Percentiles rank a stretch among this genome's conserved stretches.
These are phyloP conservation scores for Zymoseptoria passerinii DNA, from an alignment of 2,329 filamentous ascomycete genomes.

Conservation along the genomic window DNA sequence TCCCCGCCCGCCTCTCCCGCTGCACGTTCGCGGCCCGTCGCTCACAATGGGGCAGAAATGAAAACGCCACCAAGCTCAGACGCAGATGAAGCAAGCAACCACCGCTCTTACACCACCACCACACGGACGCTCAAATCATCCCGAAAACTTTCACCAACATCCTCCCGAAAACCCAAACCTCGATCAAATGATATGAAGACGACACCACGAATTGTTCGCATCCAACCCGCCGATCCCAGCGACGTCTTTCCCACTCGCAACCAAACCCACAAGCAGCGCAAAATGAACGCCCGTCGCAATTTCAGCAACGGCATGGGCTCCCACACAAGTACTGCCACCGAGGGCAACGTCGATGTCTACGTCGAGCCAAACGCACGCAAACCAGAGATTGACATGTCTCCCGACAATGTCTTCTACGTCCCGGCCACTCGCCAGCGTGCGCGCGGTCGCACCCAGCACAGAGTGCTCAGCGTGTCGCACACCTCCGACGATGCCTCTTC, in stretches of 20 bases:
- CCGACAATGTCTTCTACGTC: conserved; percentile 65
- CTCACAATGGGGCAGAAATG: neutral
- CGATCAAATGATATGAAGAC: conserved; percentile 35
- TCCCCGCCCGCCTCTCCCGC: neutral
- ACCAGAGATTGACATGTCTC: conserved; percentile 56
- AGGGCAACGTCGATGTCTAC: conserved; percentile 49
- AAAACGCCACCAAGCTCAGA: conserved; percentile 10
- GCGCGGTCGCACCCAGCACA: neutral
- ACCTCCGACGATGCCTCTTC: neutral
- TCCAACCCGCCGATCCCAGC: conserved; percentile 51
- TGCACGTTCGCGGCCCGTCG: neutral
- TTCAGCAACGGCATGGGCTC: conserved; percentile 41
- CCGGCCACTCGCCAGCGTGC: conserved; percentile 16
- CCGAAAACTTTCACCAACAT: conserved; percentile 55
- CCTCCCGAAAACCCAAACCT: conserved; percentile 42
- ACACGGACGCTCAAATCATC: conserved; percentile 65
- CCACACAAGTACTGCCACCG: conserved; percentile 26
- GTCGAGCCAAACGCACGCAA: conserved; percentile 71
- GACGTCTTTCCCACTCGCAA: conserved; percentile 52
- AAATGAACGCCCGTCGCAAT: conserved; percentile 6
- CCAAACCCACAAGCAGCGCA: conserved; percentile 33
- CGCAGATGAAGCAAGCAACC: conserved; percentile 10
- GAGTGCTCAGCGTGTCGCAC: neutral
- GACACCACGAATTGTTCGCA: conserved; percentile 44
- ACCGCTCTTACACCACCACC: conserved; percentile 15